These are phyloP conservation scores for Ceratocystis albifundus DNA, from an alignment of 2,329 filamentous ascomycete genomes.

Conservation along the genomic window DNA sequence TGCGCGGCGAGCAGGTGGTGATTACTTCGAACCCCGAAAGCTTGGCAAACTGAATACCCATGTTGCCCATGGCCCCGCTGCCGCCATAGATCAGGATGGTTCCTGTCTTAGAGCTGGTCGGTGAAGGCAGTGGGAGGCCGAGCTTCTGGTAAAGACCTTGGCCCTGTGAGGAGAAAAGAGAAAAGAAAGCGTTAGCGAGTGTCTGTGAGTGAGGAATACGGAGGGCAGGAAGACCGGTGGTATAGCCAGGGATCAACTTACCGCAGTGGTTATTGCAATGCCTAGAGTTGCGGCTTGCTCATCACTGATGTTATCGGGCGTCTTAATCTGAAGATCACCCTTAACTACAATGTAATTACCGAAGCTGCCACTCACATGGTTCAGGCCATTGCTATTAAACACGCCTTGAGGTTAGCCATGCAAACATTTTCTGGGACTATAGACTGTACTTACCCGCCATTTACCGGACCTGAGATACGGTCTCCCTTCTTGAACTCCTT, in stretches of 20 bases:
- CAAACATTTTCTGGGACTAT: background rate
- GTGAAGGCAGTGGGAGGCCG: conserved; percentile 36
- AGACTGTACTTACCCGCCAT: conserved; percentile 29
- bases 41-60: conserved; percentile 33
- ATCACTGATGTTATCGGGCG: conserved; percentile 36
- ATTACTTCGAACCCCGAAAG: conserved; percentile 32
- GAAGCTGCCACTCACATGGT: conserved; percentile 34
- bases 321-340: conserved; percentile 34
- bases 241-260: conserved; percentile 20
- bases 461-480: conserved; percentile 34
- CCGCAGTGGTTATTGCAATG: conserved; percentile 35
- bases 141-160: conserved; percentile 41
- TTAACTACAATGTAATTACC: conserved; percentile 33
- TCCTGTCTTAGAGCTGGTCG: conserved; percentile 29
- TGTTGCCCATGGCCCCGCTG: conserved; percentile 45
- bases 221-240: background rate
- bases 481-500: conserved; percentile 39
- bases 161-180: conserved; percentile 29
- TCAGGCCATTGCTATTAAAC: conserved; percentile 24
- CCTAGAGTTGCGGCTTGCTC: conserved; percentile 39
- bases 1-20: conserved; percentile 32
- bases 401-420: background rate
- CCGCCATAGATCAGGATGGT: conserved; percentile 34
- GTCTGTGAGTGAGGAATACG: background rate
- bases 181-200: conserved; percentile 24